Evolutionary conservation across 1,139 yeast species (phyloP), one percentile per base, ranked within the genome.

Genomic region (Saccharomyces hybrid): DNA sequence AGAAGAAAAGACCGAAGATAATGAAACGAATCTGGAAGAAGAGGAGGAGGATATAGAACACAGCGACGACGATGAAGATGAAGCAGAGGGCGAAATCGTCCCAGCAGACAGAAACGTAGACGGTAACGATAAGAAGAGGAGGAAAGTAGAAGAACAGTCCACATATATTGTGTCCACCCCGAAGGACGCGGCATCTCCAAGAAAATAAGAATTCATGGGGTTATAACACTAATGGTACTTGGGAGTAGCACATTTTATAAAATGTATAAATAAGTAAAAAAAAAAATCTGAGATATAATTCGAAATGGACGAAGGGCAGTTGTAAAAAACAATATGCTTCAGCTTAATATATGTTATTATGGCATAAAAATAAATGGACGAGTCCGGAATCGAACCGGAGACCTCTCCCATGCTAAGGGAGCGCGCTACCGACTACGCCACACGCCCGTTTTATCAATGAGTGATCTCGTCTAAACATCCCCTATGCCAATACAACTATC

Each of bases 401-500:
- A n/a, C n/a, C n/a, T n/a, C n/a, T n/a, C n/a, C n/a, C n/a, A 82
- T 83, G 89, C 89, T 81, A 84, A 83, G 88, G 83, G 86, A 81
- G 81, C 88, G 88, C 89, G 88, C 88, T 84, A 83, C 89, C 89
- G 82, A 83, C 89, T 84, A 80, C 88, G 89, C 89, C 88, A 84
- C 88, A 83, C 88, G 88, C 89, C 89, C 89, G 53, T n/a, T n/a
- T n/a, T n/a, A n/a, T n/a, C n/a, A n/a, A n/a, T n/a, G n/a, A n/a
- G n/a, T n/a, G n/a, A n/a, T n/a, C n/a, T n/a, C n/a, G n/a, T n/a
- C n/a, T n/a, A n/a, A n/a, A n/a, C n/a, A n/a, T n/a, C n/a, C n/a
- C n/a, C n/a, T n/a, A n/a, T n/a, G n/a, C n/a, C n/a, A n/a, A n/a
- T n/a, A n/a, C n/a, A n/a, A n/a, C n/a, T n/a, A n/a, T n/a, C n/a